Percentiles rank a stretch among this genome's conserved stretches.
phyloP scores from a whole-genome alignment of 306 rosid genomes.

The Arachis hypogaea region DNA sequence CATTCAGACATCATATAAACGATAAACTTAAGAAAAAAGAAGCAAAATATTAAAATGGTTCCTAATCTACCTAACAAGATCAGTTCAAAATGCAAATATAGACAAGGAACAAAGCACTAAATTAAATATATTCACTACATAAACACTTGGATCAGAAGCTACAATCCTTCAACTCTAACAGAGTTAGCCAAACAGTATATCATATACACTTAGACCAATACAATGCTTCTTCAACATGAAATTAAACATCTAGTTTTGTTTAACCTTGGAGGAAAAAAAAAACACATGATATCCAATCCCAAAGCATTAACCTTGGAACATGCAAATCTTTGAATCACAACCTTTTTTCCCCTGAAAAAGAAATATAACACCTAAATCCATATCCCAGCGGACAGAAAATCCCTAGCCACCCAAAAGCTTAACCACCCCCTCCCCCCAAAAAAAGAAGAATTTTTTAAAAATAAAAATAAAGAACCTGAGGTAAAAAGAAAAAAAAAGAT shows the following conservation, averaged over 20 bases:
- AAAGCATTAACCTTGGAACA: no score
- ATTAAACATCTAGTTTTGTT: no score
- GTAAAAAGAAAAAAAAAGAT: no score
- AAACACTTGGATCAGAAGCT: conserved; percentile 10
- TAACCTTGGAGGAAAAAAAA: not conserved
- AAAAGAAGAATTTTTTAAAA: no score
- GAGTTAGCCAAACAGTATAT: not conserved
- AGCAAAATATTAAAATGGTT: no score
- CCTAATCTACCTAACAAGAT: conserved; percentile 17
- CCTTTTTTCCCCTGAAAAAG: no score
- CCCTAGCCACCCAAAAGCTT: no score
- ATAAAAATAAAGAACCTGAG: no score
- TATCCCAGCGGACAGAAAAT: no score
- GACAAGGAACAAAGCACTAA: not conserved
- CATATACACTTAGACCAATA: conserved; percentile 9
- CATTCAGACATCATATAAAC: not conserved
- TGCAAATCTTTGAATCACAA: no score
- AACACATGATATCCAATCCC: conserved; percentile 12
- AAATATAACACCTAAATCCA: no score
- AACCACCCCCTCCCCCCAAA: no score
- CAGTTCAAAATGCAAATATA: conserved; percentile 12
- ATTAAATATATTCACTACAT: not conserved
- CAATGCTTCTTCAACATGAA: not conserved
- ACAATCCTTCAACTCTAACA: conserved; percentile 4
- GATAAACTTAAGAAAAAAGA: not conserved